phyloP scores from a whole-genome alignment of 1,284 basidiomycete genomes.

The Termitomyces sp. region DNA sequence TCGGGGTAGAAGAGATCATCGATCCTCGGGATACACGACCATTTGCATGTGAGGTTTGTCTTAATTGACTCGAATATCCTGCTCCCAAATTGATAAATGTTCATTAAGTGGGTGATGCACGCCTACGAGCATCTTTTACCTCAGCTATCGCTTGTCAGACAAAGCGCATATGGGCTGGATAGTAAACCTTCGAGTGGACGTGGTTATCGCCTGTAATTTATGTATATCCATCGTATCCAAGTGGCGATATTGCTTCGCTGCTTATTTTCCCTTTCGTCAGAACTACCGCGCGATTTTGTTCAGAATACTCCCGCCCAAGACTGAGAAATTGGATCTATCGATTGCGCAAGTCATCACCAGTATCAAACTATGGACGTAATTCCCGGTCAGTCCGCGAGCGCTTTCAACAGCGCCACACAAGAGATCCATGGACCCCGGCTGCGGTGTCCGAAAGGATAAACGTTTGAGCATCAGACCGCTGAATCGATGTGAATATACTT shows the following conservation, averaged over 20 bases:
- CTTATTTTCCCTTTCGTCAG: background rate
- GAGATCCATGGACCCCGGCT: too few species aligned
- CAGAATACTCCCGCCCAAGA: background rate
- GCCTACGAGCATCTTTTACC: slow-evolving; percentile 30
- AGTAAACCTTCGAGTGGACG: slow-evolving; percentile 27
- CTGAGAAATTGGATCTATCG: background rate
- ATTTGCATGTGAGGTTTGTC: slow-evolving; percentile 34
- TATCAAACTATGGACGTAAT: too few species aligned
- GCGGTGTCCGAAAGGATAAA: too few species aligned
- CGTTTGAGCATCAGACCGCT: too few species aligned
- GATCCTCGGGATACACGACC: slow-evolving; percentile 39
- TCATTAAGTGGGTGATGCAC: slow-evolving; percentile 28
- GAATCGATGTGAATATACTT: too few species aligned
- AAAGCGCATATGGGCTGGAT: slow-evolving; percentile 26
- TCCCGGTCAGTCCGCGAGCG: too few species aligned
- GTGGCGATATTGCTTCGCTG: background rate
- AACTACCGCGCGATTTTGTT: background rate
- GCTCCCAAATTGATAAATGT: background rate
- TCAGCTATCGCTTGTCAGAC: slow-evolving; percentile 24
- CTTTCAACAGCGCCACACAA: background rate
- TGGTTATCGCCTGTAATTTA: slow-evolving; percentile 26
- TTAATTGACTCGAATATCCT: background rate
- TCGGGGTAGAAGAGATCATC: slow-evolving; percentile 40
- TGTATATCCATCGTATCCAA: background rate
- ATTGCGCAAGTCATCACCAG: background rate